Percentiles rank a stretch among this genome's conserved stretches.
These are phyloP conservation scores for Lachnum nothofagi DNA, from an alignment of 2,329 filamentous ascomycete genomes.

Conservation along the genomic window DNA sequence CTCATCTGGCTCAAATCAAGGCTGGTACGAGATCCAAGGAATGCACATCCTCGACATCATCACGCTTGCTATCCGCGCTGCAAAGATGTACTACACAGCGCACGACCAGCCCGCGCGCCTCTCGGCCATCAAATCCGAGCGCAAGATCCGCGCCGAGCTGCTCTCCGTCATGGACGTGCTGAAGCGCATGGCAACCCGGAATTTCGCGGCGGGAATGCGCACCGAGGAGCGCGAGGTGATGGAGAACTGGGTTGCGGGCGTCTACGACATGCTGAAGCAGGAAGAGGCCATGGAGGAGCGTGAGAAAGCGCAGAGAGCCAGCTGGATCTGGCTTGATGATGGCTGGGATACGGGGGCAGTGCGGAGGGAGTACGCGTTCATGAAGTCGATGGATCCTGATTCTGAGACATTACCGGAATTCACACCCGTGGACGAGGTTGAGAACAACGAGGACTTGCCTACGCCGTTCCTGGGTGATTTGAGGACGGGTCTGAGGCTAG, in stretches of 20 bases:
- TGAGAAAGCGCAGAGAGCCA: constrained; percentile 60
- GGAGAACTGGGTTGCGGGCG: constrained; percentile 70
- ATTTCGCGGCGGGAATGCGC: constrained; percentile 77
- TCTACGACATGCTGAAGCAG: constrained; percentile 68
- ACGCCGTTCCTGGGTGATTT: constrained; percentile 70
- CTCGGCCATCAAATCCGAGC: constrained; percentile 82
- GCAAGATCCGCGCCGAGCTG: constrained; percentile 75
- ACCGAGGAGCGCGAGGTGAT: constrained; percentile 74
- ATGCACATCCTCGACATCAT: constrained; percentile 88
- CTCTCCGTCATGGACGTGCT: constrained; percentile 83
- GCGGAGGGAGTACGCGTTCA: constrained; percentile 76
- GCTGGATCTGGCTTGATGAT: constrained; percentile 74
- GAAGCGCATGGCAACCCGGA: constrained; percentile 83
- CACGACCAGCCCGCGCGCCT: constrained; percentile 83
- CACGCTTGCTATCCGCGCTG: constrained; percentile 90
- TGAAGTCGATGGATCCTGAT: constrained; percentile 66
- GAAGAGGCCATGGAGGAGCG: constrained; percentile 73
- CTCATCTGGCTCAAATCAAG: constrained; percentile 38
- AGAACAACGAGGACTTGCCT: constrained; percentile 45
- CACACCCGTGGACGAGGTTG: constrained; percentile 48
- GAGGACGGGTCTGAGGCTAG: constrained; percentile 73
- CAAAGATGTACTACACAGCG: constrained; percentile 92
- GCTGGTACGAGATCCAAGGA: constrained; percentile 83
- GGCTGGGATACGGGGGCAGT: constrained; percentile 72
- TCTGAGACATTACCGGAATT: constrained; percentile 62